These are phyloP conservation scores for Syzygium aromaticum DNA, from an alignment of 345 rosid genomes.

Conservation along the genomic window DNA sequence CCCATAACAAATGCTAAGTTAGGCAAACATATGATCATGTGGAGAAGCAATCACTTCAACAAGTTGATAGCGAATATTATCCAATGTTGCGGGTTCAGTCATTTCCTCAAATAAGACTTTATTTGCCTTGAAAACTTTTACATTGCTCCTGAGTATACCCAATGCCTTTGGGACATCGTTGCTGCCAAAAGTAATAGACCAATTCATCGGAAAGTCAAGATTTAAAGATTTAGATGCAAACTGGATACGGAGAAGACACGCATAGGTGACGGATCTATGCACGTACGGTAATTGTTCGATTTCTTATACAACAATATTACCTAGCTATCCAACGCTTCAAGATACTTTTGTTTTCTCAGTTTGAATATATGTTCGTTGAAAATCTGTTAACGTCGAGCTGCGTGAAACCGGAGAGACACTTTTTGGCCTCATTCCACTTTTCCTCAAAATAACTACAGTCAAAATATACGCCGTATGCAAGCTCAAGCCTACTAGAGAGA, in stretches of 20 bases:
- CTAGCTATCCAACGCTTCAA: constrained; percentile 6
- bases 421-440: constrained; percentile 48
- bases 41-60: background rate
- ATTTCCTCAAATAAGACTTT: constrained; percentile 22
- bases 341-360: constrained; percentile 41
- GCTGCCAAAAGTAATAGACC: background rate
- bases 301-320: background rate
- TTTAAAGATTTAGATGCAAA: background rate
- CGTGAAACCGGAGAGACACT: constrained; percentile 49
- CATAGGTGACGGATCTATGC: background rate
- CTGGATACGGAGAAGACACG: background rate
- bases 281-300: background rate
- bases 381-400: constrained; percentile 30
- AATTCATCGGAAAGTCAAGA: background rate
- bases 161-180: background rate
- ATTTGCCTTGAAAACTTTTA: constrained; percentile 28
- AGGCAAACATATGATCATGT: background rate
- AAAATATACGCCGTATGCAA: constrained; percentile 22
- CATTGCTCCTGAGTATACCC: constrained; percentile 10
- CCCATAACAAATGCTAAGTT: background rate
- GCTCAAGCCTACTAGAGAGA: constrained; percentile 19
- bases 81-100: constrained; percentile 24
- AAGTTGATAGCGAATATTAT: constrained; percentile 18
- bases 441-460: constrained; percentile 26
- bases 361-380: constrained; percentile 45